Evolutionary conservation across 768 basidiomycete species (phyloP).

Genomic region (Suillus weaverae): DNA sequence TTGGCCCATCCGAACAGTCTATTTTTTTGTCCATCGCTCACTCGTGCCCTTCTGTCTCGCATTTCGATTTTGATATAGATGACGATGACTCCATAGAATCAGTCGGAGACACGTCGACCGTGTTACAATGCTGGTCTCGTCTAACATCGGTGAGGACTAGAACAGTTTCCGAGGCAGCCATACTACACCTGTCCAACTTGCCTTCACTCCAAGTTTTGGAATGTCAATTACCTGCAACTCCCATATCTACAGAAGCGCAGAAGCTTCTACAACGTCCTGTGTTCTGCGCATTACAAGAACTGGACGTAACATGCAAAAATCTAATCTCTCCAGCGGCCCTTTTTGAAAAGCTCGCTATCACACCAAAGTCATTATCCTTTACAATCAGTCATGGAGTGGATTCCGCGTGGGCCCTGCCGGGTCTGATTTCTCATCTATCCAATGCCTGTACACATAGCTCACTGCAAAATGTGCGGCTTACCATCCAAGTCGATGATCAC

Average conservation of each 20-base stretch:
- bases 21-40: neutral
- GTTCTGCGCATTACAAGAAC: neutral
- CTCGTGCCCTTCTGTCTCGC: neutral
- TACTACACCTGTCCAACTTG: neutral
- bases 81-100: neutral
- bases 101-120: neutral
- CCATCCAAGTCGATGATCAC: neutral
- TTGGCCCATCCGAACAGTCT: neutral
- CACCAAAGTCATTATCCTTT: neutral
- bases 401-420: neutral
- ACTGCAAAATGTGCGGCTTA: neutral
- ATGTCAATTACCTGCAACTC: neutral
- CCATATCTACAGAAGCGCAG: neutral
- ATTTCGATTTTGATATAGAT: neutral
- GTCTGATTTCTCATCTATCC: neutral
- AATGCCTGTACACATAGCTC: neutral
- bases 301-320: neutral
- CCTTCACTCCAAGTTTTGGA: neutral
- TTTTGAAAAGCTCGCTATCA: neutral
- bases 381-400: neutral
- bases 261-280: neutral
- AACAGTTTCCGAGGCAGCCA: neutral
- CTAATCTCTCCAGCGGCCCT: neutral
- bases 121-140: neutral
- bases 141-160: neutral